These are phyloP conservation scores for Fraxinus angustifolia DNA, from an alignment of 305 asterid genomes.

Conservation along the genomic window DNA sequence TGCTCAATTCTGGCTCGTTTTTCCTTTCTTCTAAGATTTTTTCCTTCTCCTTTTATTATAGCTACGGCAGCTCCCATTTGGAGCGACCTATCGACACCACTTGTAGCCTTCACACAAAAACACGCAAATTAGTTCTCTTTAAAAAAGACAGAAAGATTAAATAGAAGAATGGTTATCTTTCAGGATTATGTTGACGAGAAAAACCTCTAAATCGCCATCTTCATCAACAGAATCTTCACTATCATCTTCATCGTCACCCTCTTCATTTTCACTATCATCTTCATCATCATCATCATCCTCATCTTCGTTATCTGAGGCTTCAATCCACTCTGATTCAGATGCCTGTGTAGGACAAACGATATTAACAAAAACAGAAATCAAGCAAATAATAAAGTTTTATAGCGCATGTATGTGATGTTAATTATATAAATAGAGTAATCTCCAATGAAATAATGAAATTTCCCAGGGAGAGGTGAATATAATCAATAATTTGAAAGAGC, in stretches of 20 bases:
- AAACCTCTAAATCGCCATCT: constrained; percentile 63
- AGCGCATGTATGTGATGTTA: background rate
- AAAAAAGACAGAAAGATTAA: background rate
- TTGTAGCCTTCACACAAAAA: constrained; percentile 39
- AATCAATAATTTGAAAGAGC: background rate
- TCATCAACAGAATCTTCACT: constrained; percentile 63
- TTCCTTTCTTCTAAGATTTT: constrained; percentile 81
- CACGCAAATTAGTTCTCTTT: constrained; percentile 3
- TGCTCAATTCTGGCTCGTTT: constrained; percentile 83
- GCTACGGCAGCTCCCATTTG: constrained; percentile 88
- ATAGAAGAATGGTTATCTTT: constrained; percentile 8
- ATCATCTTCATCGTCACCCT: constrained; percentile 53
- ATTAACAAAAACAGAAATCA: background rate
- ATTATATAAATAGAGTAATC: background rate
- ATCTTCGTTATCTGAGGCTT: constrained; percentile 72
- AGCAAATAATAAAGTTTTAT: background rate
- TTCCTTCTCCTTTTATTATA: constrained; percentile 78
- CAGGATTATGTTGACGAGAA: constrained; percentile 18
- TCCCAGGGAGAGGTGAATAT: constrained; percentile 2
- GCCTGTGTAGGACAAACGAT: constrained; percentile 46
- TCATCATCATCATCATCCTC: constrained; percentile 42
- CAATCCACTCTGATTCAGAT: constrained; percentile 92
- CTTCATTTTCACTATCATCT: constrained; percentile 57
- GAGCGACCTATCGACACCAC: constrained; percentile 38
- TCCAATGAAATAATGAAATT: background rate